Base-by-base conservation (phyloP, 345 rosid species). In the Sisymbrium irio region DNA sequence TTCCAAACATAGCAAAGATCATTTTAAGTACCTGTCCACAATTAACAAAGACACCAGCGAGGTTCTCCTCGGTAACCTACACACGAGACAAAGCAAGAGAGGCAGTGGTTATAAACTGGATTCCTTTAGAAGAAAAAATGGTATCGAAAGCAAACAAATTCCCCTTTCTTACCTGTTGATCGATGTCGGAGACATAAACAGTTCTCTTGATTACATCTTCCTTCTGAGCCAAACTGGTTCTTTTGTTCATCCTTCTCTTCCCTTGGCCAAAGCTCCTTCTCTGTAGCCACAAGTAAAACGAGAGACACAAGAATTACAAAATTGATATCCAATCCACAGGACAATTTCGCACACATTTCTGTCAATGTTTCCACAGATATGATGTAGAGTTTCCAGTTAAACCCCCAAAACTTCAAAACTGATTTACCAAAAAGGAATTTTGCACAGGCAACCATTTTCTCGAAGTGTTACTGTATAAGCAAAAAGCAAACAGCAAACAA, bases 51-150 rank as follows among this genome's bases (percentile, higher is more conserved):
- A 96, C 87, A 60, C 88, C 86, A 3, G 99, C 99, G 60, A 96
- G 96, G 77, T 85, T 92, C 84, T 96, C 99, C 76, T 96, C 98
- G 2, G 99, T 92, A 50, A 96, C 93, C 99, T 78, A 73, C 33
- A 87, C 75, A 46, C 22, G 18, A 62, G 15, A 37, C 50, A 47
- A 68, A 15, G 45, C 15, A 51, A 58, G 56, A 71, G 72, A 64
- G 20, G 72, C 39, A 20, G 17, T 46, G 44, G 42, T 35, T 37
- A 62, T 33, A 37, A 49, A 64, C 49, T 47, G 62, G 51, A 57
- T 41, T 49, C 67, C 33, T 50, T 35, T 11, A 35, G 3, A 12
- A 39, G 37, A 63, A 37, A 41, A 41, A 36, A 44, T 33, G 65
- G 36, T 44, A 42, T 3, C 1, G 4, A 10, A 67, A 62, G 57